phyloP scores from a whole-genome alignment of 2,329 filamentous ascomycete species.

The Thermothelomyces thermophilus region DNA sequence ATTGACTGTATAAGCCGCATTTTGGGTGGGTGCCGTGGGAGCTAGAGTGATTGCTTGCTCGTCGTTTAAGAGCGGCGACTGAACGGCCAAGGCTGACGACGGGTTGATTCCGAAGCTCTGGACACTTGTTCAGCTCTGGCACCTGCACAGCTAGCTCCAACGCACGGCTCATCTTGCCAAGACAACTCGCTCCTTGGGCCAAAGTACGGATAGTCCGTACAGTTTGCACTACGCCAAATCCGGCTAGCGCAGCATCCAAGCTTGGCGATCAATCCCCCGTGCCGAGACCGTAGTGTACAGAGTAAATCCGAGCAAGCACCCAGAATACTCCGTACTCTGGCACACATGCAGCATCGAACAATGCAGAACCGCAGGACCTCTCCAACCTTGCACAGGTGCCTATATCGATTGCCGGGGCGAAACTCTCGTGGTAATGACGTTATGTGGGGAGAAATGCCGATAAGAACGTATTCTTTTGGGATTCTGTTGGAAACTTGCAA shows the following conservation, averaged over 20 bases:
- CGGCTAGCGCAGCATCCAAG: neutral
- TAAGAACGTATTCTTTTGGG: too few relatives aligned
- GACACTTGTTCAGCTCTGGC: constrained; percentile 28
- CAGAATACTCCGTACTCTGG: too few relatives aligned
- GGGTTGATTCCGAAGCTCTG: constrained; percentile 20
- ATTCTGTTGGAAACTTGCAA: too few relatives aligned
- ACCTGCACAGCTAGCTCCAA: constrained; percentile 16
- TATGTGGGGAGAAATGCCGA: too few relatives aligned
- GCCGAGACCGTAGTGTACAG: neutral
- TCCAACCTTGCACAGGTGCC: too few relatives aligned
- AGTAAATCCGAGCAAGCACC: neutral
- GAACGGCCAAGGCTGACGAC: constrained; percentile 16
- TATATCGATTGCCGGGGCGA: too few relatives aligned
- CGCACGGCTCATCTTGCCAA: too few relatives aligned
- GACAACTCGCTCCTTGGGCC: too few relatives aligned
- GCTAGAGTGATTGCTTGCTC: constrained; percentile 6
- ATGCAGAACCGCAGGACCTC: too few relatives aligned
- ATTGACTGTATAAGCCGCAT: constrained; percentile 40
- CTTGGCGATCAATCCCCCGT: neutral
- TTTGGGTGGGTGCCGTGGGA: constrained; percentile 10
- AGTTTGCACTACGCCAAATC: neutral
- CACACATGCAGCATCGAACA: too few relatives aligned
- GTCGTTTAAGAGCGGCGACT: constrained; percentile 15
- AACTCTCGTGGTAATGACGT: too few relatives aligned
- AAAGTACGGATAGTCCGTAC: too few relatives aligned